Evolutionary conservation across 2,329 filamentous ascomycete species (phyloP).

Genomic region (Lomentospora prolificans): DNA sequence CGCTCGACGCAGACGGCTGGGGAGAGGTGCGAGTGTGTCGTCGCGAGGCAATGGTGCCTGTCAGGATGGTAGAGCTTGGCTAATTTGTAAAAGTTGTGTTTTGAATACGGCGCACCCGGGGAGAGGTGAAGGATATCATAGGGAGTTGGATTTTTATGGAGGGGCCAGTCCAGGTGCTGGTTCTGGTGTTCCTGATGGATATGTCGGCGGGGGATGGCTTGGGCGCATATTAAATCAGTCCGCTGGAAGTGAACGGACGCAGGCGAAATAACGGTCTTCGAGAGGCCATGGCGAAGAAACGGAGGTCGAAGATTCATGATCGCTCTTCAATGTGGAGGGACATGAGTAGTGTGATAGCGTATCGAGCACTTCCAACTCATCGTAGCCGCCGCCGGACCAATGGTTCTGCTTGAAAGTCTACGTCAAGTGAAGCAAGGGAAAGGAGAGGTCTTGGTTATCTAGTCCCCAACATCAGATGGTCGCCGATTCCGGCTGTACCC

Average conservation of each 20-base stretch:
- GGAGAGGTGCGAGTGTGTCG: conserved; percentile 10
- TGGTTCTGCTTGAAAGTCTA: no score
- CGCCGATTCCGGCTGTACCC: background rate
- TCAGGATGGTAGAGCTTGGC: conserved; percentile 97
- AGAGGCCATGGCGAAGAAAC: background rate
- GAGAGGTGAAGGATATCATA: conserved; percentile 71
- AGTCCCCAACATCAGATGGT: no score
- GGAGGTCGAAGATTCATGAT: background rate
- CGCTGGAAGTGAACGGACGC: background rate
- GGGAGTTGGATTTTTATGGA: conserved; percentile 54
- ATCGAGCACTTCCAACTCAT: background rate
- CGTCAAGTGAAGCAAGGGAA: no score
- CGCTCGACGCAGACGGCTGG: conserved; percentile 55
- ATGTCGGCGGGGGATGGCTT: background rate
- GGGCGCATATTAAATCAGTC: background rate
- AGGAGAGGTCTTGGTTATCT: no score
- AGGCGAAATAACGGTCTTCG: background rate
- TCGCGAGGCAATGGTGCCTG: conserved; percentile 18
- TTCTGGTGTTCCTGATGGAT: background rate
- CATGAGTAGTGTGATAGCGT: background rate
- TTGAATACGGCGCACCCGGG: conserved; percentile 59
- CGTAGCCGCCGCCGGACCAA: background rate
- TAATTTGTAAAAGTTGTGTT: conserved; percentile 76
- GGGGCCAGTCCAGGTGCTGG: conserved; percentile 31
- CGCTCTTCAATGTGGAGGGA: background rate